Base-by-base conservation (phyloP, 805 yeast species). In the Tetrapisispora iriomotensis region DNA sequence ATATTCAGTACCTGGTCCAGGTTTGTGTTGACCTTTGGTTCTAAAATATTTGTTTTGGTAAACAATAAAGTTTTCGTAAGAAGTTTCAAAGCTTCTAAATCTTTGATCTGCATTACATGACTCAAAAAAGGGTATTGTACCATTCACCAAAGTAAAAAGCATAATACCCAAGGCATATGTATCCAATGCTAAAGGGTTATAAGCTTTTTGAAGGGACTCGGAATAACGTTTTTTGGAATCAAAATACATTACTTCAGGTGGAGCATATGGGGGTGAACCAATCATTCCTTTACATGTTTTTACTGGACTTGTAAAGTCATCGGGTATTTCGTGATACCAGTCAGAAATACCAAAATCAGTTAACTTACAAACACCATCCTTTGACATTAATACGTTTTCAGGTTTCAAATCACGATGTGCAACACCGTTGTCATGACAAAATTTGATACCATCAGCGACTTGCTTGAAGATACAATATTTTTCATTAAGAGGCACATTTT, bases 191-290 rank as follows among this genome's bases (percentile, higher is more conserved):
- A 75, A 75, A 1, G 86, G 82, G 51, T 80, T 74, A 60, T 77
- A 78, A 7, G 72, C 61, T 23, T 54, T 53, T 27, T 49, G 55
- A 34, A 38, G 43, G 35, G 49, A 42, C 54, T 51, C 65, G 48
- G 58, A 64, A 65, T 51, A 48, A 36, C 45, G 46, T 41, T 56
- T 52, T 40, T 59, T 50, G 6, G 54, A 39, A 40, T 56, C 60
- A 21, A 63, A 70, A 25, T 62, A 58, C 72, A 76, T 71, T 14
- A 81, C 83, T 58, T 82, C 92, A 1, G 94, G 92, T 8, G 90
- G 78, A 12, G 81, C 75, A 55, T 80, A 82, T 1, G 92, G 92
- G 6, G 92, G 86, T 1, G 88, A 80, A 3, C 94, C 92, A 32
- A 81, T 79, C 58, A 72, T 71, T 1, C 75, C 64, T 33, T 70